Base-by-base conservation (phyloP, 768 basidiomycete species). In the Suillus subaureus region DNA sequence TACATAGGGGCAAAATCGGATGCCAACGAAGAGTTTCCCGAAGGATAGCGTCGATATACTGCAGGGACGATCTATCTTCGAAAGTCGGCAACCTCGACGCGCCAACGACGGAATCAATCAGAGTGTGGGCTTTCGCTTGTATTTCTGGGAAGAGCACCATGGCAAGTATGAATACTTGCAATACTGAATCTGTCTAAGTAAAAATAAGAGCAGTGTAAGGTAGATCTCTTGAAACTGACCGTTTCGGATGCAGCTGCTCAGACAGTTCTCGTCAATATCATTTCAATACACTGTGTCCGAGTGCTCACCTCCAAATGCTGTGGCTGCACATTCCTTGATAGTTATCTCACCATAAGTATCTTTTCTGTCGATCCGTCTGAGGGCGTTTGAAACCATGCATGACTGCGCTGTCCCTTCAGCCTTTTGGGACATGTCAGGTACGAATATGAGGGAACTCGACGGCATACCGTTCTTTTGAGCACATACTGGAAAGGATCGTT, bases 81-180 rank as follows among this genome's bases (percentile, higher is more conserved):
- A 72, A 68, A 16, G 62, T 66, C 9, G 78, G 79, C 26, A 77
- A 68, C 47, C 74, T 71, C 21, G 67, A 67, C 6, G 66, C 45
- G 33, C 71, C 73, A 9, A 76, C 61, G 21, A 70, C 64, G 2
- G 31, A n/a, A 67, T 80, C 76, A n/a, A 80, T 70, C 42, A 71
- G 66, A 16, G 61, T 65, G 51, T 77, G 79, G 3, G 76, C 79
- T 42, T 67, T 73, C 35, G 28, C 64, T 62, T 75, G 71, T 28
- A 71, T 66, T 9, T 74, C 70, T 2, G 77, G 79, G 63, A 75
- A 70, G 18, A 71, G 69, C 6, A 72, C 69, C 79, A 80, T 80
- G 4, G 77, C 76, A 28, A 77, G 73, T n/a, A 79, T 39, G 62
- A 80, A 78, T 6, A 67, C 73, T 42, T 67, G 69, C 15, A 81